phyloP scores from a whole-genome alignment of 441 rosid genomes.

The Populus hybrid region DNA sequence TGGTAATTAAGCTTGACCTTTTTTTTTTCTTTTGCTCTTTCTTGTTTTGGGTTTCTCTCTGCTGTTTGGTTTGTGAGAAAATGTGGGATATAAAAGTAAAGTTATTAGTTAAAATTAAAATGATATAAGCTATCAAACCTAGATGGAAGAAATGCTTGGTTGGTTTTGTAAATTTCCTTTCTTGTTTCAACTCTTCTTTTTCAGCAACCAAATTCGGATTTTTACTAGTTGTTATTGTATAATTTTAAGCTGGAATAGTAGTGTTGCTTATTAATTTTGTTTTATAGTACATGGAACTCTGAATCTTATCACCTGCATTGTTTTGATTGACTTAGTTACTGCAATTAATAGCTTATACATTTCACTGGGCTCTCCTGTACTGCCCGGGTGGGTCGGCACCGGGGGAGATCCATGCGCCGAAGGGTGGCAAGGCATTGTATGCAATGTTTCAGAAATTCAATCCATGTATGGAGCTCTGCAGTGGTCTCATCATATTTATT shows the following conservation, averaged over 20 bases:
- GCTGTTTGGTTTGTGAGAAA: conserved; percentile 23
- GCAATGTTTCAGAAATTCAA: conserved; percentile 56
- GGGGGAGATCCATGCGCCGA: conserved; percentile 98
- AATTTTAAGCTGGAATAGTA: neutral
- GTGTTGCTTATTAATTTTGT: conserved; percentile 10
- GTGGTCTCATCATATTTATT: neutral
- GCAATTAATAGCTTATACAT: conserved; percentile 71
- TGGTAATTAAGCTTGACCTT: conserved; percentile 43
- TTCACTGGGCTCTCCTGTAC: conserved; percentile 68
- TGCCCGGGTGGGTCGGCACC: conserved; percentile 89
- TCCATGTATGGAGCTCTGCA: conserved; percentile 51
- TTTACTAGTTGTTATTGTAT: neutral
- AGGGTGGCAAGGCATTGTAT: conserved; percentile 86
- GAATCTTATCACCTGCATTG: conserved; percentile 43
- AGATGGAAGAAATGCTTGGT: neutral
- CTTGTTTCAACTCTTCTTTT: neutral
- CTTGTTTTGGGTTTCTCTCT: neutral
- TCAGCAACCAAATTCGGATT: too few relatives aligned
- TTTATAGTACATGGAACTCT: conserved; percentile 20
- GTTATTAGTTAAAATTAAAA: neutral
- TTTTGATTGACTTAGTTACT: conserved; percentile 62
- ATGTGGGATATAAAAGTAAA: conserved; percentile 15
- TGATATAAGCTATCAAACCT: neutral
- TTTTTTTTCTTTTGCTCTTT: neutral
- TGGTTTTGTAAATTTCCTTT: neutral